Evolutionary conservation across 768 basidiomycete species (phyloP).

Genomic region (Tephrocybe sp.): DNA sequence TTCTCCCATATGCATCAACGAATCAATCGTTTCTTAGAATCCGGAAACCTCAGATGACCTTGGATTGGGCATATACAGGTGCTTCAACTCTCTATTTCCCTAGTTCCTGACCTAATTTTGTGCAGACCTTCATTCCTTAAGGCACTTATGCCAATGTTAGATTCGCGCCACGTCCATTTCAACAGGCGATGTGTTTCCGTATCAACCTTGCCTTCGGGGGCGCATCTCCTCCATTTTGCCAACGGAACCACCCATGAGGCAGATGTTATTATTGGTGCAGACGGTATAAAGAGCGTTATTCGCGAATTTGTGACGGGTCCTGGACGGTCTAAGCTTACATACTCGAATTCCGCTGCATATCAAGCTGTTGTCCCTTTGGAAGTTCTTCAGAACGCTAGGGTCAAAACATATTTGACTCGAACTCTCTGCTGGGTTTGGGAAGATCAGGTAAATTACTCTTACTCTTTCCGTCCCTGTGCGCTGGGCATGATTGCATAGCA

Average conservation of each 20-base stretch:
- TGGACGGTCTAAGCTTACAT: slow-evolving; percentile 26
- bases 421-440: slow-evolving; percentile 42
- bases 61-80: slow-evolving; percentile 44
- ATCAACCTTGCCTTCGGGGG: slow-evolving; percentile 21
- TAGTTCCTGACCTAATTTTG: neutral
- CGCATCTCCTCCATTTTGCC: slow-evolving; percentile 38
- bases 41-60: slow-evolving; percentile 27
- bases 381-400: slow-evolving; percentile 36
- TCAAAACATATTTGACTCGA: slow-evolving; percentile 36
- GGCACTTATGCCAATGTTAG: slow-evolving; percentile 39
- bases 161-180: slow-evolving; percentile 42
- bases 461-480: neutral
- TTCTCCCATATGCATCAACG: neutral
- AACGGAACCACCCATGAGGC: slow-evolving; percentile 46
- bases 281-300: slow-evolving; percentile 49
- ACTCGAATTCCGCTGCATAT: slow-evolving; percentile 46
- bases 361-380: slow-evolving; percentile 43
- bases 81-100: neutral
- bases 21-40: slow-evolving; percentile 26
- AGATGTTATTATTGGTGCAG: slow-evolving; percentile 50
- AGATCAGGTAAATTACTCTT: slow-evolving; percentile 35
- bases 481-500: slow-evolving; percentile 31
- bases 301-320: slow-evolving; percentile 34
- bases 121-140: slow-evolving; percentile 49
- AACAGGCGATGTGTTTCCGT: slow-evolving; percentile 46